Evolutionary conservation across 2,329 filamentous ascomycete genomes (phyloP).

Genomic region (Alternaria brassicae): DNA sequence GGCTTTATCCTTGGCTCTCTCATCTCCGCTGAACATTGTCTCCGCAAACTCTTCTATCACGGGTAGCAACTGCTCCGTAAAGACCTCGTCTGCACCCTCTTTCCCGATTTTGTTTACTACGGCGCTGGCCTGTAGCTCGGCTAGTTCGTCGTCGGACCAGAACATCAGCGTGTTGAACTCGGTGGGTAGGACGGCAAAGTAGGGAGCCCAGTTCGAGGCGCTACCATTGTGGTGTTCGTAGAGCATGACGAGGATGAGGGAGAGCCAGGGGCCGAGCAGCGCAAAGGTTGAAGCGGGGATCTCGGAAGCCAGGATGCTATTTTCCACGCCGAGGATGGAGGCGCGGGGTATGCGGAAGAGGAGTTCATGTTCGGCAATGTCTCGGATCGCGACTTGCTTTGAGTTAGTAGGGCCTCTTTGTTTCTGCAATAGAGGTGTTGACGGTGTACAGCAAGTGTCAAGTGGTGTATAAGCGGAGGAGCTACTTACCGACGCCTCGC

Average conservation of each 20-base stretch:
- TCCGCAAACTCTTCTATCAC: constrained; percentile 54
- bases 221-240: constrained; percentile 71
- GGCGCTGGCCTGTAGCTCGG: constrained; percentile 76
- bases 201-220: constrained; percentile 75
- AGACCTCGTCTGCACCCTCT: constrained; percentile 72
- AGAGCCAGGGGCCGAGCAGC: constrained; percentile 57
- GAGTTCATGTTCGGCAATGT: constrained; percentile 76
- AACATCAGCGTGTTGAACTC: constrained; percentile 89
- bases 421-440: not conserved
- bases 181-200: constrained; percentile 75
- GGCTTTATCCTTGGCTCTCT: constrained; percentile 37
- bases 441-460: not conserved
- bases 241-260: constrained; percentile 78
- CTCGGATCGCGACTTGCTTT: constrained; percentile 68
- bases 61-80: constrained; percentile 64
- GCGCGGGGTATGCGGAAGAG: constrained; percentile 81
- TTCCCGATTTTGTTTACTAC: constrained; percentile 80
- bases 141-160: constrained; percentile 75
- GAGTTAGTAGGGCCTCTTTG: constrained; percentile 16
- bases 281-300: constrained; percentile 51
- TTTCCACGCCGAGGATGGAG: constrained; percentile 74
- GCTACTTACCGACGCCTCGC: constrained; percentile 68
- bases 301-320: constrained; percentile 69
- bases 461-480: not conserved
- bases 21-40: constrained; percentile 51